A percentile compares a stretch with the other conserved stretches of the same genome.
Evolutionary conservation across 2,329 filamentous ascomycete species (phyloP).

Genomic region (Dichotomopilus funicola): DNA sequence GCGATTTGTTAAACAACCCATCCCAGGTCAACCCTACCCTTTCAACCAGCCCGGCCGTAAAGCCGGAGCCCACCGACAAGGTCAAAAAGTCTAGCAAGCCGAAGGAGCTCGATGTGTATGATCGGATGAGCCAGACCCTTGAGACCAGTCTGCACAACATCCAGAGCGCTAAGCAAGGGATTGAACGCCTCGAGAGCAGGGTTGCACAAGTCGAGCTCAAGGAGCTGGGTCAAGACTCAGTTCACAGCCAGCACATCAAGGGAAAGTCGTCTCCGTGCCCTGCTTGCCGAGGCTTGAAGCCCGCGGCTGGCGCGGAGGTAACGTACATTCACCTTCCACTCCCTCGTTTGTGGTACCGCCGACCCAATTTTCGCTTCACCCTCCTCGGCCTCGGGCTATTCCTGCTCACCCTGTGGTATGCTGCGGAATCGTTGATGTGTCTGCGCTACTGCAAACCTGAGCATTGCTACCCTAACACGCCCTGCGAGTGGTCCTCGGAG

Average conservation of each 20-base stretch:
- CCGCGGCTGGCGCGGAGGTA: slow-evolving; percentile 17
- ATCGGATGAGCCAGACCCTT: slow-evolving; percentile 48
- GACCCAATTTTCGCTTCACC: slow-evolving; percentile 42
- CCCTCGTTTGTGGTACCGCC: slow-evolving; percentile 41
- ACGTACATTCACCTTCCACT: slow-evolving; percentile 39
- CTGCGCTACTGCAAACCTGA: slow-evolving; percentile 46
- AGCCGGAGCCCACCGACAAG: slow-evolving; percentile 14
- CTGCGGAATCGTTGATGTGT: slow-evolving; percentile 49
- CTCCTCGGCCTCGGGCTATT: slow-evolving; percentile 41
- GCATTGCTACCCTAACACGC: slow-evolving; percentile 38
- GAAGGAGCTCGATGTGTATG: slow-evolving; percentile 39
- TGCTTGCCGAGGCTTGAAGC: slow-evolving; percentile 12
- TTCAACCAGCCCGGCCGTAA: slow-evolving; percentile 1
- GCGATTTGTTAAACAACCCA: slow-evolving; percentile 40
- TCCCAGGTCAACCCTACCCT: slow-evolving; percentile 1
- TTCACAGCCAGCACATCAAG: neutral
- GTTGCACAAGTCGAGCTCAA: slow-evolving; percentile 37
- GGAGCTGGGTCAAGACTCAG: neutral
- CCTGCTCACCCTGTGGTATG: slow-evolving; percentile 45
- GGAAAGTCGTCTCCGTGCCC: slow-evolving; percentile 8
- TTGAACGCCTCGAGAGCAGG: slow-evolving; percentile 50
- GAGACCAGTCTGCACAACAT: slow-evolving; percentile 46
- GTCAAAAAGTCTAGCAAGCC: slow-evolving; percentile 26
- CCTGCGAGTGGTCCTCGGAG: slow-evolving; percentile 50
- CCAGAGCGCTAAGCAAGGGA: slow-evolving; percentile 49